Base-by-base conservation (phyloP, 139 green algal species). In the Chlamydomonas schloesseri region DNA sequence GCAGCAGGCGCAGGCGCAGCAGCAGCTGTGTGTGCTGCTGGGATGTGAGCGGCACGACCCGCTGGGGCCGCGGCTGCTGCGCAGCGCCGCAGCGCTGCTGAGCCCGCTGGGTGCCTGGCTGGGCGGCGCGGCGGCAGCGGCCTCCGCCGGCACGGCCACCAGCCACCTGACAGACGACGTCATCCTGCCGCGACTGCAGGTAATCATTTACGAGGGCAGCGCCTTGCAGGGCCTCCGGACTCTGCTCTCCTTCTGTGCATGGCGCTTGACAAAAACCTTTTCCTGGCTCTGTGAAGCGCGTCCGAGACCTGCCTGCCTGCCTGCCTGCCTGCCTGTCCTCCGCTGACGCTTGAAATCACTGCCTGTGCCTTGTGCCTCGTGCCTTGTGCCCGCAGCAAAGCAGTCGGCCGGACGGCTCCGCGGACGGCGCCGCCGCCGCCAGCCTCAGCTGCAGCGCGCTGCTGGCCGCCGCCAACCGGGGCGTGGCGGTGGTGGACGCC, bases 401-500 rank as follows among this genome's bases (percentile, higher is more conserved):
- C 15, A 9, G 33, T 9, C 69, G 28, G 55, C 4, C 31, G 53
- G 81, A 72, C 53, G 67, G 24, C 42, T 50, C 42, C 42, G 42
- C 42, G 5, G 69, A 60, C 26, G 81, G 33, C 18, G 23, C 42
- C 42, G 42, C 42, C 42, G 42, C 42, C 42, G 42, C 42, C 42
- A 50, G 6, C 42, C 6, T 50, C 6, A 50, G 42, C 42, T 50
- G 79, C 46, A 70, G 47, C 47, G 47, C 76, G 67, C 79, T 85
- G 79, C 65, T 87, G 69, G 42, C 34, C 17, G 69, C 71, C 17
- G 69, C 53, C 69, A 87, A 79, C 69, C 23, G 53, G 10, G 81
- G 81, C 34, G 36, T 87, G 46, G 69, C 46, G 53, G 69, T 87
- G 53, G 69, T 87, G 53, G 81, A 87, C 4, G 68, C 81, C 8